phyloP scores from a whole-genome alignment of 179 eudicot genomes.

The Spinacia oleracea region DNA sequence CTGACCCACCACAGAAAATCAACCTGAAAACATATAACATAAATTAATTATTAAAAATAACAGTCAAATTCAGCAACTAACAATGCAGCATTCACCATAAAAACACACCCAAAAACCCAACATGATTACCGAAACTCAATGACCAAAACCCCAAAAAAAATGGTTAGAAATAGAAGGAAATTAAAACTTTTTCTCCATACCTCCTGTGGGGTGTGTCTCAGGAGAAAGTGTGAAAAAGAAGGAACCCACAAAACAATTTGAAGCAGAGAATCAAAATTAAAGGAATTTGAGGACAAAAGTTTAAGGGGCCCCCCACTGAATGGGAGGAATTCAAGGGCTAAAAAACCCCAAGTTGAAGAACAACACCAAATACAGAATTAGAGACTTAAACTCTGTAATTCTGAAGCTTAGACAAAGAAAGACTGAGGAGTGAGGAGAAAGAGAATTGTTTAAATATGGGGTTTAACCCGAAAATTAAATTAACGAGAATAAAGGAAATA shows the following conservation, averaged over 20 bases:
- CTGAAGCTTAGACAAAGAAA: not conserved
- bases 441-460: not conserved
- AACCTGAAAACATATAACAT: constrained; percentile 4
- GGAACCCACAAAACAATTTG: not conserved
- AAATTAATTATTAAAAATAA: no score
- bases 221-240: constrained; percentile 6
- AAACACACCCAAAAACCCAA: constrained; percentile 8
- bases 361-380: no score
- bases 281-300: constrained; percentile 21
- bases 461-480: not conserved
- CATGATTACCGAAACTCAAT: not conserved
- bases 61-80: constrained; percentile 16
- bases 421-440: not conserved
- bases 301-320: constrained; percentile 4
- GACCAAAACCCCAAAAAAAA: constrained; percentile 5
- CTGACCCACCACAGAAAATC: constrained; percentile 22
- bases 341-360: not conserved
- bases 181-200: constrained; percentile 18
- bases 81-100: constrained; percentile 32
- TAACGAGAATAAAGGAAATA: not conserved
- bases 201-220: not conserved
- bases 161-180: not conserved
- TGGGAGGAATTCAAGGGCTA: constrained; percentile 29
- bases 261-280: constrained; percentile 27
- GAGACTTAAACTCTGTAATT: no score